Evolutionary conservation across 129 eudicot genomes (phyloP).

Genomic region (Pittosporum tobira): DNA sequence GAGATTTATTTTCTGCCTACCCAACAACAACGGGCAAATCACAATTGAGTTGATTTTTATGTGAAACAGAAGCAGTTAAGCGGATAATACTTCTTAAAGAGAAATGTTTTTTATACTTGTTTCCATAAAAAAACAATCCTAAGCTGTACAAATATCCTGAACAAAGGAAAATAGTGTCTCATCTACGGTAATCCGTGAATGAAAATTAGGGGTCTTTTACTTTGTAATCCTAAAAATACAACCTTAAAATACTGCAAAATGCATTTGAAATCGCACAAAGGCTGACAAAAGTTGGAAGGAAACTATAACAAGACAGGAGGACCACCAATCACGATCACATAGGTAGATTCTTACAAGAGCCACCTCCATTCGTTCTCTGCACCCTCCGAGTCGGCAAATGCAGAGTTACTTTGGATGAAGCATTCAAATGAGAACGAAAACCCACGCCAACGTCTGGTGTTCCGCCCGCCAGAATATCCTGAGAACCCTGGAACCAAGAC

Average conservation of each 20-base stretch:
- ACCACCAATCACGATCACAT: constrained; percentile 2
- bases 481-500: not conserved
- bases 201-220: constrained; percentile 36
- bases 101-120: constrained; percentile 37
- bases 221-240: constrained; percentile 13
- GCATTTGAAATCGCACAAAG: constrained; percentile 1
- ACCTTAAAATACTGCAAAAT: not conserved
- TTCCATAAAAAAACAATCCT: constrained; percentile 33
- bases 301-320: not conserved
- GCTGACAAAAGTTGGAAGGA: constrained; percentile 10
- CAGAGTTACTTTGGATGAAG: not conserved
- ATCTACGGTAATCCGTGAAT: constrained; percentile 31
- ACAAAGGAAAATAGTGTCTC: constrained; percentile 17
- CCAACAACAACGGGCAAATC: no score
- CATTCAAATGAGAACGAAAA: constrained; percentile 6
- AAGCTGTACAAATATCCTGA: constrained; percentile 54
- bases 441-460: constrained; percentile 8
- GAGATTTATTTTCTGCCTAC: no score
- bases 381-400: not conserved
- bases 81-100: constrained; percentile 4
- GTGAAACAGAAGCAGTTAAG: constrained; percentile 1
- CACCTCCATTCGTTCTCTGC: constrained; percentile 20
- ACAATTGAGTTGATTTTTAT: no score
- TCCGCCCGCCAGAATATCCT: not conserved
- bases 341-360: constrained; percentile 15